Percentiles rank a stretch among this genome's conserved stretches.
These are phyloP conservation scores for Metrosideros polymorpha DNA, from an alignment of 441 rosid species.

Conservation along the genomic window DNA sequence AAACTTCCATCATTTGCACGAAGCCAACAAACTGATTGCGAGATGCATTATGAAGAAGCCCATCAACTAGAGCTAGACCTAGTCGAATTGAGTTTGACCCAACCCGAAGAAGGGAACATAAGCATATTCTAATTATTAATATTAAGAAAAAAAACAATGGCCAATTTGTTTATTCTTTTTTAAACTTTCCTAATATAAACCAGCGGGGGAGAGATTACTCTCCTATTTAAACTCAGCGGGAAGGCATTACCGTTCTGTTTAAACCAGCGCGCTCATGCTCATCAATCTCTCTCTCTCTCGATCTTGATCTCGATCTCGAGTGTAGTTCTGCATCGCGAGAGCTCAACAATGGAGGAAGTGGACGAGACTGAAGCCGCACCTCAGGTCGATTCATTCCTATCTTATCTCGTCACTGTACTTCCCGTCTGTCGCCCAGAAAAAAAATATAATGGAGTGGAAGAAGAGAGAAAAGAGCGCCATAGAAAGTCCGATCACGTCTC, in stretches of 20 bases:
- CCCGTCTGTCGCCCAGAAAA: conserved; percentile 20
- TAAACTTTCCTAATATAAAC: neutral
- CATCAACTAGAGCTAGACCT: neutral
- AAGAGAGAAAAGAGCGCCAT: neutral
- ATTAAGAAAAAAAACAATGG: neutral
- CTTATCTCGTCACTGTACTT: neutral
- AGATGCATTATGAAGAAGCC: neutral
- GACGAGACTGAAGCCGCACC: conserved; percentile 59
- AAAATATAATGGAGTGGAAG: neutral
- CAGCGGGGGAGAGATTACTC: neutral
- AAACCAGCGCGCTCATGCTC: neutral
- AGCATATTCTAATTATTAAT: neutral
- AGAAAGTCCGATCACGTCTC: neutral
- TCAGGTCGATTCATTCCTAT: conserved; percentile 31
- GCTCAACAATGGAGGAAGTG: conserved; percentile 27
- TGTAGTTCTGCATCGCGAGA: neutral
- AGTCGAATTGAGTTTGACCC: neutral
- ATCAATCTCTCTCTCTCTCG: neutral
- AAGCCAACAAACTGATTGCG: neutral
- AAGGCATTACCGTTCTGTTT: neutral
- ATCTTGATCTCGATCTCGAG: no score
- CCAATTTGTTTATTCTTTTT: neutral
- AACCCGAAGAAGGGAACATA: neutral
- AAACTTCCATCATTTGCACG: neutral
- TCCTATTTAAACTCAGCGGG: neutral